Evolutionary conservation across 169 alveolate genomes (phyloP), one percentile per base, ranked within the genome.

Genomic region (Plasmodium cynomolgi): DNA sequence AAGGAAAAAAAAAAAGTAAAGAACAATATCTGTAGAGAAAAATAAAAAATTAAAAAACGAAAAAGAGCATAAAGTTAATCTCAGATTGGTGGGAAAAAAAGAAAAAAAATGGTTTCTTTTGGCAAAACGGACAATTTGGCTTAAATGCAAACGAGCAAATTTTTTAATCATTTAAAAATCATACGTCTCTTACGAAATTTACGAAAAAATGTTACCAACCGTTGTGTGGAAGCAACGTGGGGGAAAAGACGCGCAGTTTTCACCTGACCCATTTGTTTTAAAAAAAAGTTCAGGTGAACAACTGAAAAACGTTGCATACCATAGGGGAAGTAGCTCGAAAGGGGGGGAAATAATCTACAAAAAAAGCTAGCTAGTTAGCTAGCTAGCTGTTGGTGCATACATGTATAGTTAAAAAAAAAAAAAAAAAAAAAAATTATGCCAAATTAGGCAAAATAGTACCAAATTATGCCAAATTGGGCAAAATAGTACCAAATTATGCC

Each of bases 201-300:
- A 29, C 77, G 77, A 68, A 68, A 68, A 68, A 68, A 68, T 20
- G 37, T 68, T 26, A 68, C 77, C 37, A 68, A 29, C 37, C 77
- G 11, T 68, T 20, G 77, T 7, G 15, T 68, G 37, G 37, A 68
- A 68, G n/a, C 41, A 68, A 68, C 15, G 37, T 26, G 37, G n/a
- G 37, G 37, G 13, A 68, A 23, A 68, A 68, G 77, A 29, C 17
- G 77, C 31, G 77, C n/a, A 68, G 39, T 23, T 68, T 68, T 68
- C n/a, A 68, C 13, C 31, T 68, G 37, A 68, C 39, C 37, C 34
- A 0, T 68, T 68, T 5, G 37, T 68, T 68, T 2, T 17, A 23
- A 68, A 68, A 68, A 68, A 68, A 68, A 68, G 77, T 68, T 68
- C 37, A 68, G 77, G 77, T 68, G 41, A 26, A 68, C 77, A 68